phyloP scores from a whole-genome alignment of 2,329 filamentous ascomycete genomes.

The Paraconiothyrium brasiliense region DNA sequence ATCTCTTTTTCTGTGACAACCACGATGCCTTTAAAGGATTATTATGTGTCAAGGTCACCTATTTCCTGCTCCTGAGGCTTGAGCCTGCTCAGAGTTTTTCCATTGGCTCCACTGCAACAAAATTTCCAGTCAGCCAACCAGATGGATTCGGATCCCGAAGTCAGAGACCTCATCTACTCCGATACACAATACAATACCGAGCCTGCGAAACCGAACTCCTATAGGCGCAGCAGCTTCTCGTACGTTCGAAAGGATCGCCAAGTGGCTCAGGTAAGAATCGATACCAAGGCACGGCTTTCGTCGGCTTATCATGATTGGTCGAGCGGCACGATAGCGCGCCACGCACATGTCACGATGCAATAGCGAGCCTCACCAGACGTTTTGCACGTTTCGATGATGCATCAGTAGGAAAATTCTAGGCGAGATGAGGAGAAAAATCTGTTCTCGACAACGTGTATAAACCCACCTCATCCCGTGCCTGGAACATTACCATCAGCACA shows the following conservation, averaged over 20 bases:
- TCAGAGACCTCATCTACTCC: constrained; percentile 8
- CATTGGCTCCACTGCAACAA: constrained; percentile 19
- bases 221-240: constrained; percentile 11
- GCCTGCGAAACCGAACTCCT: not conserved
- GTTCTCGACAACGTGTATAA: constrained; percentile 13
- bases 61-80: not conserved
- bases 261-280: constrained; percentile 17
- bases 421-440: constrained; percentile 11
- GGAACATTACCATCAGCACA: constrained; percentile 15
- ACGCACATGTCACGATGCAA: constrained; percentile 13
- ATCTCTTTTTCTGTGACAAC: constrained; percentile 17
- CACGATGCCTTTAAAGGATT: constrained; percentile 21
- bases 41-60: constrained; percentile 18
- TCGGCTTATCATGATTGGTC: constrained; percentile 18
- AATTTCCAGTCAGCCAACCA: constrained; percentile 16
- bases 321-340: constrained; percentile 8
- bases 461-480: constrained; percentile 2
- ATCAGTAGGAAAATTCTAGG: constrained; percentile 10
- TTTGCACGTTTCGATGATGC: constrained; percentile 12
- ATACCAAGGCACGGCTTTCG: constrained; percentile 11
- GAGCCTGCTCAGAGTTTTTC: constrained; percentile 19
- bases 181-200: constrained; percentile 17
- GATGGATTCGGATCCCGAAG: not conserved
- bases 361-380: constrained; percentile 13
- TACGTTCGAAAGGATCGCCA: constrained; percentile 2